Evolutionary conservation across 2,329 filamentous ascomycete species (phyloP), one percentile per base, ranked within the genome.

Genomic region (Epicoccum nigrum): DNA sequence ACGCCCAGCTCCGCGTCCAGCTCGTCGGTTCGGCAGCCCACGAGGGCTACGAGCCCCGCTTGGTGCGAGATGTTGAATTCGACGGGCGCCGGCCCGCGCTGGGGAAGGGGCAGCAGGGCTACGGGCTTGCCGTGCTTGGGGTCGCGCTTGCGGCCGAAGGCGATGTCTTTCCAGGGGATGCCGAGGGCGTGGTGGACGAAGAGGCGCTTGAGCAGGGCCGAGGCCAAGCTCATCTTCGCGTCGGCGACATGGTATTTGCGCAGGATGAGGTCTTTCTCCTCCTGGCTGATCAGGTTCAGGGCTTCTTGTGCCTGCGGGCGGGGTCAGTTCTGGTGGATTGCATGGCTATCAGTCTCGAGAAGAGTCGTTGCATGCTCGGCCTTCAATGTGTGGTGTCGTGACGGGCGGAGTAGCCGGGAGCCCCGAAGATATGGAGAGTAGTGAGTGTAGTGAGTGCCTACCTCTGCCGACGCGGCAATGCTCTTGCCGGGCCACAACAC

Each of bases 11-110:
- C 76, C 3, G 76, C 70, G 17, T 74, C 71, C 1, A 54, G 41
- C 9, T 56, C 52, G 2, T 56, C 45, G 1, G 58, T 64, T 34
- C 55, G 74, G 60, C 70, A 73, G 63, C 59, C 86, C 11, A 88
- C 79, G 23, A 92, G 76, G 2, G 83, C 83, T 0, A 92, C 89
- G 13, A 93, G 76, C 1, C 89, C 89, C 7, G 86, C 86, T 76
- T 93, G 89, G 71, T 93, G 89, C 37, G 84, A 87, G 47, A 92
- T 82, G 72, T 93, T 93, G 79, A 93, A 92, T 56, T 87, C 83
- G 30, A 86, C 71, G 53, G 74, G 61, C 58, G 75, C 37, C 46
- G 59, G 67, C 11, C 62, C 62, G 35, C 45, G 51, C 3, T 47
- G n/a, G 1, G 49, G 43, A 1, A 52, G 31, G 73, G 74, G 49